A percentile compares a stretch with the other conserved stretches of the same genome.
phyloP scores from a whole-genome alignment of 805 yeast genomes.

The Blastobotrys attinorum region DNA sequence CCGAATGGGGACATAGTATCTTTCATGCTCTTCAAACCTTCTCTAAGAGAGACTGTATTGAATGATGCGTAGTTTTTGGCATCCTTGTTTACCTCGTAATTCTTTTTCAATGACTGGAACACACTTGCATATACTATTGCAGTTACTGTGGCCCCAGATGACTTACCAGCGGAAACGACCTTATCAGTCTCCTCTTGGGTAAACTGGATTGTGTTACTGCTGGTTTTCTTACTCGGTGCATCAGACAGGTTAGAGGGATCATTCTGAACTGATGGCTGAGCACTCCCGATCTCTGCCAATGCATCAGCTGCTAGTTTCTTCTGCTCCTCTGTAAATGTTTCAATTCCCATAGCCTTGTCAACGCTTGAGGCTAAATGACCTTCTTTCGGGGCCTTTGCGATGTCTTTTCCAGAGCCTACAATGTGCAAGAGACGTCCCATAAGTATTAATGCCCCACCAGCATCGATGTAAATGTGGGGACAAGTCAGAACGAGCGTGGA shows the following conservation, averaged over 20 bases:
- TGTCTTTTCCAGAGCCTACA: neutral
- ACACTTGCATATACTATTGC: conserved; percentile 2
- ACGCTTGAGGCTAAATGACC: neutral
- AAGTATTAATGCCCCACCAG: neutral
- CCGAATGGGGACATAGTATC: conserved; percentile 2
- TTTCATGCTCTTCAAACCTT: neutral
- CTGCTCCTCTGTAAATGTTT: neutral
- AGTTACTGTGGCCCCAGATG: neutral
- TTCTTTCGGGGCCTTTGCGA: neutral
- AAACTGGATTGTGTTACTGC: neutral
- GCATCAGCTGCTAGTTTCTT: neutral
- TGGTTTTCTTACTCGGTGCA: neutral
- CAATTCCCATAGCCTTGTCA: neutral
- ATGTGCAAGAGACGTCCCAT: neutral
- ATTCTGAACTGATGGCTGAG: neutral
- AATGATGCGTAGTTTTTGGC: conserved; percentile 4
- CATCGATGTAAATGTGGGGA: neutral
- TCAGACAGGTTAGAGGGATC: neutral
- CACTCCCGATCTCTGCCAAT: neutral
- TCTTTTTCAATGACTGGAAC: neutral
- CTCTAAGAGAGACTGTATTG: neutral
- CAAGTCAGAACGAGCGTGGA: neutral
- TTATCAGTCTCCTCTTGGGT: conserved; percentile 3
- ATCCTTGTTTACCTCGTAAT: conserved; percentile 1
- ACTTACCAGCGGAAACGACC: conserved; percentile 2